These are phyloP conservation scores for Lachancea sp. DNA, from an alignment of 805 yeast genomes.

Conservation along the genomic window DNA sequence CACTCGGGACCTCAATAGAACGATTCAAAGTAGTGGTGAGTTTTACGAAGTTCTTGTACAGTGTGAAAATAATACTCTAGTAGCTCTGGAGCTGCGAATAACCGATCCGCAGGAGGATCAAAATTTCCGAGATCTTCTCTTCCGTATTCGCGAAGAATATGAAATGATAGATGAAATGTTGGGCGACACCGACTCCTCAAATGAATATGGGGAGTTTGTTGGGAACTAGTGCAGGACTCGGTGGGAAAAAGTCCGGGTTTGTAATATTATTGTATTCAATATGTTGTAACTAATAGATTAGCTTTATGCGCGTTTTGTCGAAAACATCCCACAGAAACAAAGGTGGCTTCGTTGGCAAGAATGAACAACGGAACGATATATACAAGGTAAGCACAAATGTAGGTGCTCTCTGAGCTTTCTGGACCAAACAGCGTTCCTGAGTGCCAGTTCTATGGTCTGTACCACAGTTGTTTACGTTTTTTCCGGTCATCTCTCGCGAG, in stretches of 20 bases:
- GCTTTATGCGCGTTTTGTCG: not conserved
- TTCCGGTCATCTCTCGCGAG: slow-evolving; percentile 50
- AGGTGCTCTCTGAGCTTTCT: not conserved
- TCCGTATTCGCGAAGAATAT: slow-evolving; percentile 26
- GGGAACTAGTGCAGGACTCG: slow-evolving; percentile 1
- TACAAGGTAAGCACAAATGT: no score
- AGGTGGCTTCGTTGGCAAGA: no score
- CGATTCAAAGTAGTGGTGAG: slow-evolving; percentile 13
- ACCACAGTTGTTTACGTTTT: slow-evolving; percentile 59
- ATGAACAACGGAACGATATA: no score
- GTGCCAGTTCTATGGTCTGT: slow-evolving; percentile 35
- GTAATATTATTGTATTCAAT: slow-evolving; percentile 1
- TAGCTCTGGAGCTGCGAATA: slow-evolving; percentile 20
- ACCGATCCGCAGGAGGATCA: slow-evolving; percentile 14
- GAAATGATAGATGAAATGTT: slow-evolving; percentile 25
- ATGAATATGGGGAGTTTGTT: slow-evolving; percentile 8
- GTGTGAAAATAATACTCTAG: slow-evolving; percentile 12
- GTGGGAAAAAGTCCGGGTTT: not conserved
- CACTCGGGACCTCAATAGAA: slow-evolving; percentile 14
- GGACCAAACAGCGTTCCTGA: no score
- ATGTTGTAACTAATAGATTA: not conserved
- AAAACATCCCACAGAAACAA: no score
- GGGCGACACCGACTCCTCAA: slow-evolving; percentile 11
- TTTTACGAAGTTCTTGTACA: slow-evolving; percentile 17
- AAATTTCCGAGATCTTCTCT: slow-evolving; percentile 21